Evolutionary conservation across 1,284 basidiomycete species (phyloP).

Genomic region (Ustilago curta): DNA sequence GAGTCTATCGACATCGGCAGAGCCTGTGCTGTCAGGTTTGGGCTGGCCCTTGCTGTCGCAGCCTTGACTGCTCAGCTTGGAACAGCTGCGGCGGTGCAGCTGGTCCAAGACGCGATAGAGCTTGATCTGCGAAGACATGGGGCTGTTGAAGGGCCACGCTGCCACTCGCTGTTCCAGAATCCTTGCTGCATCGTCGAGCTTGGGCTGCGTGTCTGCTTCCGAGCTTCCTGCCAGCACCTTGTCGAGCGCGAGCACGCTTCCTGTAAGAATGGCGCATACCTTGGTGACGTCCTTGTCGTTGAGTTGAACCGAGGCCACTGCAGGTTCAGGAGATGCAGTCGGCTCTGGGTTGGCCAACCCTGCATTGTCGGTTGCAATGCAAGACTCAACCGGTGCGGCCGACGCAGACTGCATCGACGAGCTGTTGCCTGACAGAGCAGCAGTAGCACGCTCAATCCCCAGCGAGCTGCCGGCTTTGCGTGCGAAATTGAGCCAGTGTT

Average conservation of each 20-base stretch:
- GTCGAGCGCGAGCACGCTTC: slow-evolving; percentile 42
- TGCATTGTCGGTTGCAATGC: background rate
- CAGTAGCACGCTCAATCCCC: slow-evolving; percentile 40
- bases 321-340: background rate
- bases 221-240: slow-evolving; percentile 27
- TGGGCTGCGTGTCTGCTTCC: slow-evolving; percentile 24
- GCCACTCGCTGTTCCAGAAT: slow-evolving; percentile 13
- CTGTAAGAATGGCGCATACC: slow-evolving; percentile 29
- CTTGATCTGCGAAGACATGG: slow-evolving; percentile 39
- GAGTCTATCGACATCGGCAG: slow-evolving; percentile 25
- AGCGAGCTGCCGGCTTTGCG: slow-evolving; percentile 32
- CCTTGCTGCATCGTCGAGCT: slow-evolving; percentile 25
- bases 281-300: slow-evolving; percentile 25
- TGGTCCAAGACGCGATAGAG: slow-evolving; percentile 47
- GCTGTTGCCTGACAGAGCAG: slow-evolving; percentile 19
- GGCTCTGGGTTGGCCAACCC: background rate
- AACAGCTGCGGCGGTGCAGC: slow-evolving; percentile 42
- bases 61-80: slow-evolving; percentile 35
- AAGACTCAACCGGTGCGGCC: background rate
- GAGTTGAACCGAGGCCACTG: background rate
- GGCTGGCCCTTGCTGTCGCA: slow-evolving; percentile 42
- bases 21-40: slow-evolving; percentile 18
- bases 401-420: background rate
- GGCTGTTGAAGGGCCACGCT: slow-evolving; percentile 25
- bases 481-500: slow-evolving; percentile 50